Evolutionary conservation across 805 yeast species (phyloP).

Genomic region (Nakazawaea peltata): DNA sequence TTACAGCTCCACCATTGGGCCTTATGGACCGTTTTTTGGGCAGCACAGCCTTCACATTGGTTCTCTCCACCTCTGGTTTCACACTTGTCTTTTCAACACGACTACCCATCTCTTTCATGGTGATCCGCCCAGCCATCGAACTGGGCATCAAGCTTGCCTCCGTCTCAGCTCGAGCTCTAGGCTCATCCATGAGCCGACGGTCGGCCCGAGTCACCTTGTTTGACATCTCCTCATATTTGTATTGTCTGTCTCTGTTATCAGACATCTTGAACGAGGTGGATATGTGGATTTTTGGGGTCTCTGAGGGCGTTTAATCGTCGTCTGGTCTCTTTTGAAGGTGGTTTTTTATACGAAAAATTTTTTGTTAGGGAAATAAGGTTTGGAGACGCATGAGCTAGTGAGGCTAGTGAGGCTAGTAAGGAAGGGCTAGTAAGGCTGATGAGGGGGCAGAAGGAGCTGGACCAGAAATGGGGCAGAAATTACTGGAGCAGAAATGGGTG

Average conservation of each 20-base stretch:
- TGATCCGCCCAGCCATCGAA: slow-evolving; percentile 63
- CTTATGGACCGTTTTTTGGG: slow-evolving; percentile 7
- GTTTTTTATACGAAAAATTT: too few relatives aligned
- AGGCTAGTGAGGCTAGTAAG: too few relatives aligned
- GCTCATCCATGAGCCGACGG: slow-evolving; percentile 36
- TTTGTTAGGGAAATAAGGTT: too few relatives aligned
- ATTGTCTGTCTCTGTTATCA: slow-evolving; percentile 17
- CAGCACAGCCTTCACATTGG: slow-evolving; percentile 3
- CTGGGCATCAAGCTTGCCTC: slow-evolving; percentile 61
- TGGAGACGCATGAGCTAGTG: too few relatives aligned
- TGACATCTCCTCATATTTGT: slow-evolving; percentile 68
- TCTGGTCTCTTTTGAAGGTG: too few relatives aligned
- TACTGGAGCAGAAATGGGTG: too few relatives aligned
- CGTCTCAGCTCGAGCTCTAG: slow-evolving; percentile 25
- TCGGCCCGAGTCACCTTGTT: slow-evolving; percentile 63
- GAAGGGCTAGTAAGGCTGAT: too few relatives aligned
- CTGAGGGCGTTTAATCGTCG: too few relatives aligned
- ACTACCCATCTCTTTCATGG: slow-evolving; percentile 64
- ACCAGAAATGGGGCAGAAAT: too few relatives aligned
- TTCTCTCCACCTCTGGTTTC: slow-evolving; percentile 10
- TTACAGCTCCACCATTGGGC: slow-evolving; percentile 10
- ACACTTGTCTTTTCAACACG: slow-evolving; percentile 19
- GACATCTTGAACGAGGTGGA: neutral
- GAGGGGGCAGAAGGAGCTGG: too few relatives aligned
- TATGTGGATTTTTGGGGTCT: too few relatives aligned